Conservation (phyloP, 164 flowering plant species). For the Euptelea pleiosperma region DNA sequence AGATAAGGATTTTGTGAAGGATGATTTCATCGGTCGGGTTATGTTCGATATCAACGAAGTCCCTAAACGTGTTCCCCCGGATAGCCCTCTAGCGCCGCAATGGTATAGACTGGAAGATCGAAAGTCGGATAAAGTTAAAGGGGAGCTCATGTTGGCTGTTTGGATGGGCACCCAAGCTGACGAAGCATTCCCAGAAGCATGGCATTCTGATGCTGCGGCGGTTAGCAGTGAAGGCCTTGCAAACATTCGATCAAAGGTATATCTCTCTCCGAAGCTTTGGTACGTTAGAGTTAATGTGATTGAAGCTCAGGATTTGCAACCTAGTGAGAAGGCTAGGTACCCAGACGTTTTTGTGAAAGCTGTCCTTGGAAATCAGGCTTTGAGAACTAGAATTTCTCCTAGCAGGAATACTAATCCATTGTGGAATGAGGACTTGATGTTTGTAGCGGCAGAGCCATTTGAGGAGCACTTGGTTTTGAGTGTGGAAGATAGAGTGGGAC, state of each 20-base stretch:
- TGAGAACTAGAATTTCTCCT: slow-evolving; percentile 48
- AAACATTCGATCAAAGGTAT: slow-evolving; percentile 68
- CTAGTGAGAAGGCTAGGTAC: slow-evolving; percentile 45
- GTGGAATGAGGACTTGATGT: slow-evolving; percentile 83
- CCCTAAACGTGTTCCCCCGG: slow-evolving; percentile 73
- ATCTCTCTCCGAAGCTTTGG: slow-evolving; percentile 84
- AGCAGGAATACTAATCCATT: slow-evolving; percentile 52
- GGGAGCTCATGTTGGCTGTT: slow-evolving; percentile 80
- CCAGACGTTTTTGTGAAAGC: slow-evolving; percentile 71
- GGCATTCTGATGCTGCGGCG: slow-evolving; percentile 80
- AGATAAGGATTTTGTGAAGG: slow-evolving; percentile 68
- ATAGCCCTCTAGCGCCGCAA: slow-evolving; percentile 82
- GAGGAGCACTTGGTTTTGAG: slow-evolving; percentile 65
- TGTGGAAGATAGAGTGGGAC: slow-evolving; percentile 62
- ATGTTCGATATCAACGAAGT: slow-evolving; percentile 62
- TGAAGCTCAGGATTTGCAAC: slow-evolving; percentile 74
- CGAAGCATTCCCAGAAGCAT: slow-evolving; percentile 77
- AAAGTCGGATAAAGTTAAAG: slow-evolving; percentile 51
- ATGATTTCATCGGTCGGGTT: slow-evolving; percentile 60
- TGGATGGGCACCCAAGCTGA: slow-evolving; percentile 94
- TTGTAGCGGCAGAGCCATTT: slow-evolving; percentile 81
- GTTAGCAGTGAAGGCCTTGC: slow-evolving; percentile 48
- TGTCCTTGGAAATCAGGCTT: slow-evolving; percentile 51
- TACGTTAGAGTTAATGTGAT: slow-evolving; percentile 76
- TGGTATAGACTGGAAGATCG: slow-evolving; percentile 71